These are phyloP conservation scores for Pyracantha coccinea DNA, from an alignment of 331 rosid genomes.

Conservation along the genomic window DNA sequence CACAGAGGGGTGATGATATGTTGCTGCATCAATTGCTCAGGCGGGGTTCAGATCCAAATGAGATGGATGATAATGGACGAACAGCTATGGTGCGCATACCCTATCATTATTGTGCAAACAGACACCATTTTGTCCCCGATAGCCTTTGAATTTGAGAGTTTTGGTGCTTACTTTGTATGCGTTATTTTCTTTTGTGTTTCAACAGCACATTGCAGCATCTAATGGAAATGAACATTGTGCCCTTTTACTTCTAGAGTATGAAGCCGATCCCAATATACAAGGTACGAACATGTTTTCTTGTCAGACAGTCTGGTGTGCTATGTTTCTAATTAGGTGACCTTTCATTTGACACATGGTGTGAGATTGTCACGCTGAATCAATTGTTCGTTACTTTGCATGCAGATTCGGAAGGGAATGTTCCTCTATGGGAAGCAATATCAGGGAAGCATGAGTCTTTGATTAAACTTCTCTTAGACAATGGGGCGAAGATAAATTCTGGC, in stretches of 20 bases:
- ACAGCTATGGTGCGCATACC: constrained; percentile 49
- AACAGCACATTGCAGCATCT: constrained; percentile 61
- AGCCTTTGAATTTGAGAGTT: constrained; percentile 1
- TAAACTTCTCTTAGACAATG: constrained; percentile 39
- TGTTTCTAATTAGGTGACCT: too few relatives aligned
- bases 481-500: constrained; percentile 29
- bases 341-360: neutral
- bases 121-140: neutral
- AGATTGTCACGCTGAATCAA: neutral
- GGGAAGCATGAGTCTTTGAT: constrained; percentile 29
- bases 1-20: constrained; percentile 32
- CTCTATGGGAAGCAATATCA: constrained; percentile 50
- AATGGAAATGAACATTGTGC: constrained; percentile 46
- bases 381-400: neutral
- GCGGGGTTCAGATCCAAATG: constrained; percentile 63
- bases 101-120: neutral
- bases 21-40: constrained; percentile 44
- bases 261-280: constrained; percentile 53
- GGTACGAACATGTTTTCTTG: constrained; percentile 23
- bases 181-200: neutral
- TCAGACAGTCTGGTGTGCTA: neutral
- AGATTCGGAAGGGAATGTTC: constrained; percentile 51
- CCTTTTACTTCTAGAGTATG: constrained; percentile 45
- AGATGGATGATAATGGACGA: constrained; percentile 36
- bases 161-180: neutral